phyloP scores from a whole-genome alignment of 805 yeast genomes.

The Cephaloascus albidus region DNA sequence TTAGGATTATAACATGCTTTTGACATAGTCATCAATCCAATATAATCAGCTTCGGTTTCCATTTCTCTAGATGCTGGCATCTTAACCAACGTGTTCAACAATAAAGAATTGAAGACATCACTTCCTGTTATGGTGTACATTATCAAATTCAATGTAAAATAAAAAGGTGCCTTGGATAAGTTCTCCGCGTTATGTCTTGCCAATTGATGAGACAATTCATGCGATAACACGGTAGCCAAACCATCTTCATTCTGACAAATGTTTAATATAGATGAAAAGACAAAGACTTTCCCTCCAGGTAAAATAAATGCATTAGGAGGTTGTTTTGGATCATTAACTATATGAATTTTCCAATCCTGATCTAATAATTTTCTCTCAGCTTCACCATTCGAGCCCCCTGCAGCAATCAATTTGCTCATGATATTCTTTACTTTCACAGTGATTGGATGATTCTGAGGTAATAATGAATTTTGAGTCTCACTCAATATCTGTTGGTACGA shows the following conservation, averaged over 20 bases:
- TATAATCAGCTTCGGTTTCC: slow-evolving; percentile 95
- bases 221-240: slow-evolving; percentile 88
- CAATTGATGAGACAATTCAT: slow-evolving; percentile 89
- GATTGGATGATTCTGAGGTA: slow-evolving; percentile 58
- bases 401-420: slow-evolving; percentile 54
- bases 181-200: slow-evolving; percentile 89
- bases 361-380: slow-evolving; percentile 16
- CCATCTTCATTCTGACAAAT: slow-evolving; percentile 82
- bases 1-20: slow-evolving; percentile 77
- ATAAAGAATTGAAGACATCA: slow-evolving; percentile 37
- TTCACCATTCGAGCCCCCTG: slow-evolving; percentile 35
- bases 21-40: slow-evolving; percentile 89
- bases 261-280: slow-evolving; percentile 69
- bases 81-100: slow-evolving; percentile 47
- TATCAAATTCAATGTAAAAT: slow-evolving; percentile 40
- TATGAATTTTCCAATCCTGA: slow-evolving; percentile 70
- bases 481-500: slow-evolving; percentile 52
- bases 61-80: slow-evolving; percentile 86
- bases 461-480: slow-evolving; percentile 40
- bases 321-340: slow-evolving; percentile 56
- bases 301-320: slow-evolving; percentile 96
- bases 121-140: slow-evolving; percentile 58
- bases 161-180: slow-evolving; percentile 67
- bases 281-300: slow-evolving; percentile 94
- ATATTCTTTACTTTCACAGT: slow-evolving; percentile 46